A percentile compares a stretch with the other conserved stretches of the same genome.
Conservation (phyloP, 2,329 filamentous ascomycete species). For the Juglanconis sp. region DNA sequence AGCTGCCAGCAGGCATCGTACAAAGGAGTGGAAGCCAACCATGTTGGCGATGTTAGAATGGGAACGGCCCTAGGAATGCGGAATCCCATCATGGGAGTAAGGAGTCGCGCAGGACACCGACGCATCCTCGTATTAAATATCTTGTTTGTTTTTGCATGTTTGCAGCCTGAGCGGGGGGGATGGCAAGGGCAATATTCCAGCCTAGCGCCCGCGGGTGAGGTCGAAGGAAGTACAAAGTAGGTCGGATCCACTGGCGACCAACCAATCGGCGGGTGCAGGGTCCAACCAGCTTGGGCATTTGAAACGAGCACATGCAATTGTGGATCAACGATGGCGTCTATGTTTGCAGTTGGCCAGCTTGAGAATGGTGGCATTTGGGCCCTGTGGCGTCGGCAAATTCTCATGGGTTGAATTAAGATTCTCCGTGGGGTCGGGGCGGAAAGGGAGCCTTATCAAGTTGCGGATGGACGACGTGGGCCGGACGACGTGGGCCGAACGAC, state of each 20-base stretch:
- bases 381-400: not conserved
- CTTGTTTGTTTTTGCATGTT: not conserved
- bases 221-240: not conserved
- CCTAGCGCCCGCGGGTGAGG: too few species aligned
- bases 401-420: not conserved
- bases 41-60: not conserved
- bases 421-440: not conserved
- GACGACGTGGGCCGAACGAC: not conserved
- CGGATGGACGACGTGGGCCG: not conserved
- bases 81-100: not conserved
- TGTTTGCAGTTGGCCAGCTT: not conserved
- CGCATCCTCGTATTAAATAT: not conserved
- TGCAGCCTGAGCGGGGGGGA: not conserved
- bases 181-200: too few species aligned
- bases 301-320: not conserved
- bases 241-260: not conserved
- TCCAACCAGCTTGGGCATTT: not conserved
- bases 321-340: not conserved
- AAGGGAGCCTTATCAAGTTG: not conserved
- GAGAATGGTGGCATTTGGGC: not conserved
- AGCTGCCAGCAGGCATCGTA: slow-evolving; percentile 6
- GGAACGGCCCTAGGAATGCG: not conserved
- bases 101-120: not conserved
- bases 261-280: not conserved
- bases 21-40: slow-evolving; percentile 10